Conservation (phyloP, 2,329 filamentous ascomycete species). For the Setomelanomma holmii region DNA sequence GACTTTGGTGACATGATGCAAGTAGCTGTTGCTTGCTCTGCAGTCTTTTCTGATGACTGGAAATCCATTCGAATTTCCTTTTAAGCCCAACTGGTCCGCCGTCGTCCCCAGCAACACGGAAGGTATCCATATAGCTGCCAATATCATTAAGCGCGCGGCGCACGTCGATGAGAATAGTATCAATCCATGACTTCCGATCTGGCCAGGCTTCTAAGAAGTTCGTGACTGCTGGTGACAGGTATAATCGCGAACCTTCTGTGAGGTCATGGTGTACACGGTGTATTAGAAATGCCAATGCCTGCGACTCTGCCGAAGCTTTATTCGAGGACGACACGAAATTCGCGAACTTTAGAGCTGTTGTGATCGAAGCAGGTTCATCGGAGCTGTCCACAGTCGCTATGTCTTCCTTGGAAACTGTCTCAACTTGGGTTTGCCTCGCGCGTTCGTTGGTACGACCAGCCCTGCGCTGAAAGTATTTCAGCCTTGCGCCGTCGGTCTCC, state of each 20-base stretch:
- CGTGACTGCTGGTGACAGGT: conserved; percentile 20
- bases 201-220: conserved; percentile 32
- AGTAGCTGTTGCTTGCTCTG: conserved; percentile 27
- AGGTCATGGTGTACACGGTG: conserved; percentile 37
- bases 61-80: conserved; percentile 39
- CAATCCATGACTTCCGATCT: conserved; percentile 32
- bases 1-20: conserved; percentile 32
- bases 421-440: conserved; percentile 8
- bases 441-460: conserved; percentile 12
- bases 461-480: conserved; percentile 22
- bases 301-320: conserved; percentile 32
- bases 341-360: conserved; percentile 36
- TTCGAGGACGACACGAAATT: conserved; percentile 30
- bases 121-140: conserved; percentile 35
- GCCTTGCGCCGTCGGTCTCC: conserved; percentile 7
- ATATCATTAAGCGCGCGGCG: conserved; percentile 37
- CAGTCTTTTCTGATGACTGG: conserved; percentile 37
- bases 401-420: conserved; percentile 9
- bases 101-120: conserved; percentile 29
- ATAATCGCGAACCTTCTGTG: conserved; percentile 36
- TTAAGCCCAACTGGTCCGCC: conserved; percentile 26
- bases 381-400: conserved; percentile 16
- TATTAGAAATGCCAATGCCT: conserved; percentile 32
- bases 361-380: conserved; percentile 28
- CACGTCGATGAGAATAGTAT: conserved; percentile 30